phyloP scores from a whole-genome alignment of 2,329 filamentous ascomycete genomes.

The Aureobasidium mangrovei region DNA sequence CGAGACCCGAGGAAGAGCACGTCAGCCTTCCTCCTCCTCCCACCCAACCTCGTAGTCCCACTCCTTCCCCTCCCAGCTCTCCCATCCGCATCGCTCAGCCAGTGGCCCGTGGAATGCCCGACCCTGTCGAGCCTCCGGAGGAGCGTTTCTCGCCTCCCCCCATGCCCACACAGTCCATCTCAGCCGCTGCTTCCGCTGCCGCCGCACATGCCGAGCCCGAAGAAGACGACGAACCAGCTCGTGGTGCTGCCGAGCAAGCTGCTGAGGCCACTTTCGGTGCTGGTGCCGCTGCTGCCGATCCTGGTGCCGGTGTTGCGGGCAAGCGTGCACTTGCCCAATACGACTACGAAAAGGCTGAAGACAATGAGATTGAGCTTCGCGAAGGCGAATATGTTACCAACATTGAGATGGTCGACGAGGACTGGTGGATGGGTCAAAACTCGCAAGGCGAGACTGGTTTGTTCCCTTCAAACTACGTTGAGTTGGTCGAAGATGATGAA shows the following conservation, averaged over 20 bases:
- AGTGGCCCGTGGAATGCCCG: conserved; percentile 31
- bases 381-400: conserved; percentile 85
- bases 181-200: conserved; percentile 50
- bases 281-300: conserved; percentile 32
- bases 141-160: conserved; percentile 46
- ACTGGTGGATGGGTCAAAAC: conserved; percentile 99
- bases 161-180: conserved; percentile 56
- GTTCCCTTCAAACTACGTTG: conserved; percentile 97
- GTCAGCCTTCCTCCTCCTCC: conserved; percentile 38
- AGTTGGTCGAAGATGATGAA: conserved; percentile 60
- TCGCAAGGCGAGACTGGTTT: conserved; percentile 72
- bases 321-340: conserved; percentile 75
- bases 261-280: conserved; percentile 37
- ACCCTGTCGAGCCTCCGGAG: conserved; percentile 78
- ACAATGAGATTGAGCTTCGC: conserved; percentile 85
- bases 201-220: conserved; percentile 59
- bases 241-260: conserved; percentile 44
- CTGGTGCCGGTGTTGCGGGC: conserved; percentile 41
- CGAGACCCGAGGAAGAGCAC: conserved; percentile 34
- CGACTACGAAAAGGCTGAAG: conserved; percentile 95
- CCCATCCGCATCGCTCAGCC: conserved; percentile 47
- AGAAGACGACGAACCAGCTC: conserved; percentile 48
- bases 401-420: conserved; percentile 94
- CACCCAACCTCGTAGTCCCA: conserved; percentile 21
- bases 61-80: conserved; percentile 17